These are phyloP conservation scores for Saccharomycopsis amapae DNA, from an alignment of 805 yeast species.

Conservation along the genomic window DNA sequence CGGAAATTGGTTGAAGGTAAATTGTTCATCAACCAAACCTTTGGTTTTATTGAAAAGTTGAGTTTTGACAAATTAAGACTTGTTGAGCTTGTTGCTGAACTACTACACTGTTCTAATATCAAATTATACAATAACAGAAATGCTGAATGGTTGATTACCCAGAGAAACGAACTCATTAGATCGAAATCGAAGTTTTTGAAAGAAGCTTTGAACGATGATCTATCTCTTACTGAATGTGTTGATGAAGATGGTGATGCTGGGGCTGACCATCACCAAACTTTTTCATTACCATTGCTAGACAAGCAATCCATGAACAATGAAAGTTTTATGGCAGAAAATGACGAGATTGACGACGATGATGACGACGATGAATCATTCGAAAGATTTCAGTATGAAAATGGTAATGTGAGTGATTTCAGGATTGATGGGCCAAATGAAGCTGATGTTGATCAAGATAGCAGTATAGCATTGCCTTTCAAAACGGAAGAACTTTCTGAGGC, in stretches of 20 bases:
- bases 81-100: constrained; percentile 88
- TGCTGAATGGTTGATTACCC: constrained; percentile 59
- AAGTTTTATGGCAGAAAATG: constrained; percentile 32
- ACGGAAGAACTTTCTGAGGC: constrained; percentile 6
- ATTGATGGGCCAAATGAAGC: constrained; percentile 8
- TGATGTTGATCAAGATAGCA: background rate
- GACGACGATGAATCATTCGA: constrained; percentile 20
- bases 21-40: constrained; percentile 13
- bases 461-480: too few species aligned
- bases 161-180: constrained; percentile 52
- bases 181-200: constrained; percentile 11
- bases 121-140: constrained; percentile 73
- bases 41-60: constrained; percentile 29
- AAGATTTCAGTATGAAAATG: constrained; percentile 22
- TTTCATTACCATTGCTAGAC: constrained; percentile 61
- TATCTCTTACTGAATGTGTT: constrained; percentile 9
- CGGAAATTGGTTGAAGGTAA: constrained; percentile 4
- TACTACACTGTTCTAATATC: constrained; percentile 95
- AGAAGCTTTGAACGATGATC: constrained; percentile 17
- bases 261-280: too few species aligned
- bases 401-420: constrained; percentile 16
- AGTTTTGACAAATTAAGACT: constrained; percentile 89
- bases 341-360: constrained; percentile 19
- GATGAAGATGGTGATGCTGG: constrained; percentile 23
- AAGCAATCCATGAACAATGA: constrained; percentile 47